Conservation (phyloP, 2,329 filamentous ascomycete species). For the Monosporascus sp. region DNA sequence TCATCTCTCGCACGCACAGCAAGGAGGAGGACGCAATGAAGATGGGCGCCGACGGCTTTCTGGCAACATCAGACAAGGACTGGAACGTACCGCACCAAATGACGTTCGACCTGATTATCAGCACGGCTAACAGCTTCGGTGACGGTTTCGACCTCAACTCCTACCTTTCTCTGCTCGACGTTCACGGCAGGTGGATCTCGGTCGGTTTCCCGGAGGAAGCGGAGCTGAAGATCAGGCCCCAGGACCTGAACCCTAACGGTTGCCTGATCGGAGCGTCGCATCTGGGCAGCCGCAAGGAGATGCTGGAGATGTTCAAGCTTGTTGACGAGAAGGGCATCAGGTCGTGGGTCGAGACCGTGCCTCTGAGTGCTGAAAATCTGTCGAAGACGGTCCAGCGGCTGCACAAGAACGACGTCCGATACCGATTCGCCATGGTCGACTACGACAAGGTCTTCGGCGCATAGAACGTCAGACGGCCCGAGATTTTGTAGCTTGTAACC, state of each 20-base stretch:
- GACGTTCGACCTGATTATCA: constrained; percentile 72
- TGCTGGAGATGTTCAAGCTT: constrained; percentile 65
- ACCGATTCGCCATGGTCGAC: constrained; percentile 68
- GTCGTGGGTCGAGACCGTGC: constrained; percentile 68
- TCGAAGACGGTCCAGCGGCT: constrained; percentile 64
- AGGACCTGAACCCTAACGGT: constrained; percentile 71
- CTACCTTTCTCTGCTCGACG: constrained; percentile 75
- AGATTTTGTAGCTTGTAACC: background rate
- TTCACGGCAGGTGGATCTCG: constrained; percentile 74
- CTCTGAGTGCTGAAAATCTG: constrained; percentile 67
- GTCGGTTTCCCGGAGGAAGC: constrained; percentile 76
- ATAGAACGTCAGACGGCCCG: constrained; percentile 14
- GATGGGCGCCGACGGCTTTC: constrained; percentile 56
- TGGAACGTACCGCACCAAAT: constrained; percentile 53
- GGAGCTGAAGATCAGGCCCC: constrained; percentile 64
- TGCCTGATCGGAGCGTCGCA: constrained; percentile 67
- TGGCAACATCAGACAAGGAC: constrained; percentile 51
- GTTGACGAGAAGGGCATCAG: constrained; percentile 64
- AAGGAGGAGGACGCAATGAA: constrained; percentile 55
- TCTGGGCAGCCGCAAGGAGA: constrained; percentile 64
- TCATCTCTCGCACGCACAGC: constrained; percentile 52
- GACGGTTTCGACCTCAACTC: constrained; percentile 62
- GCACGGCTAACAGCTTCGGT: constrained; percentile 63
- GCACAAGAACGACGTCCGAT: constrained; percentile 64
- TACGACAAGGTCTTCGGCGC: constrained; percentile 64